phyloP scores from a whole-genome alignment of 164 flowering plant species.

The Umbilicus rupestris region DNA sequence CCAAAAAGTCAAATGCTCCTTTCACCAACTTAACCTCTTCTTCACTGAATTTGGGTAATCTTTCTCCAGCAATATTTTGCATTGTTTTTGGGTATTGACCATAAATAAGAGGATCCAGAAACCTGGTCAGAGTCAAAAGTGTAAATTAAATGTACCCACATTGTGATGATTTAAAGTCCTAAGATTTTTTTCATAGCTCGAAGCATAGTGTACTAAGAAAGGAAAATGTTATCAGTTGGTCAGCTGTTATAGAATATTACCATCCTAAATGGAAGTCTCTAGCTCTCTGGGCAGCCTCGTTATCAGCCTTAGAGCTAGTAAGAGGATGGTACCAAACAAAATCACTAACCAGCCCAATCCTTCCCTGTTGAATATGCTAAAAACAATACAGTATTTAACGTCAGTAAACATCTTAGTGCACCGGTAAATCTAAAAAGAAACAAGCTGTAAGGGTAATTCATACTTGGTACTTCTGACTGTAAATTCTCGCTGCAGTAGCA shows the following conservation, averaged over 20 bases:
- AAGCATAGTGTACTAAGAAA: not conserved
- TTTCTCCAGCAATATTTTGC: conserved; percentile 15
- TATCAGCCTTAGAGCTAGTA: conserved; percentile 21
- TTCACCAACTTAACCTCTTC: conserved; percentile 26
- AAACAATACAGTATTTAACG: conserved; percentile 5
- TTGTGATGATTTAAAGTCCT: no score
- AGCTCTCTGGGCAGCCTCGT: conserved; percentile 34
- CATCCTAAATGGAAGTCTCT: conserved; percentile 36
- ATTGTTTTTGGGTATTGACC: conserved; percentile 32
- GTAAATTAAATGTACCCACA: no score
- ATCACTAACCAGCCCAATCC: conserved; percentile 30
- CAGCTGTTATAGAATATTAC: conserved; percentile 15
- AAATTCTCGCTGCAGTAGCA: conserved; percentile 10
- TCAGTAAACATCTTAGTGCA: not conserved
- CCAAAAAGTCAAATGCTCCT: conserved; percentile 36
- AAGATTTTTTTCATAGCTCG: no score
- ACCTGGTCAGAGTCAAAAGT: conserved; percentile 36
- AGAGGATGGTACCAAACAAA: conserved; percentile 35
- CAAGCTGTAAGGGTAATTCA: not conserved
- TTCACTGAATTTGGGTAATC: conserved; percentile 36
- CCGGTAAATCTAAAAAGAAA: not conserved
- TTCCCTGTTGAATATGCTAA: conserved; percentile 22
- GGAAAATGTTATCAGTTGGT: conserved; percentile 32
- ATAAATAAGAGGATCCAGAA: conserved; percentile 26
- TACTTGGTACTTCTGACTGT: conserved; percentile 28